These are phyloP conservation scores for Xylaria arbuscula DNA, from an alignment of 2,329 filamentous ascomycete species.

Conservation along the genomic window DNA sequence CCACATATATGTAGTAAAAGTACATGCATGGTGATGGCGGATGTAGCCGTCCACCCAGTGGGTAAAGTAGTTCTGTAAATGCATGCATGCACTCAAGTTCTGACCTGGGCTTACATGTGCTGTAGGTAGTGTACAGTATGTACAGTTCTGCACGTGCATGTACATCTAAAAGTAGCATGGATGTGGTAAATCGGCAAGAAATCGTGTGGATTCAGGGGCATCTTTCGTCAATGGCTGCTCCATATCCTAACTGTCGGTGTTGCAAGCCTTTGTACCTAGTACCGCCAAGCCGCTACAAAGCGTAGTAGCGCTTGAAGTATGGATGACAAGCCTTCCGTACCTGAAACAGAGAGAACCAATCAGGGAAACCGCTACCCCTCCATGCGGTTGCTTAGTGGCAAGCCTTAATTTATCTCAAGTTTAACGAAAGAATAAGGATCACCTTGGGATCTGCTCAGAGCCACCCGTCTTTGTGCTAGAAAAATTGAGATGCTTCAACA, in stretches of 20 bases:
- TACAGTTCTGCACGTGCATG: neutral
- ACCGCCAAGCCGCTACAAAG: neutral
- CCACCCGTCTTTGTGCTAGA: neutral
- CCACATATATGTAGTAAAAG: neutral
- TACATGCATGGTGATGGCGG: slow-evolving; percentile 9
- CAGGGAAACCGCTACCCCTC: slow-evolving; percentile 12
- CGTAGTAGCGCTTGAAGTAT: slow-evolving; percentile 6
- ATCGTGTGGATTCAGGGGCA: slow-evolving; percentile 31
- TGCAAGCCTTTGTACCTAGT: slow-evolving; percentile 17
- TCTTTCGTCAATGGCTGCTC: slow-evolving; percentile 34
- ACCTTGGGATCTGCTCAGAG: slow-evolving; percentile 17
- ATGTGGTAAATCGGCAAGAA: slow-evolving; percentile 17
- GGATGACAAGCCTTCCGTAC: slow-evolving; percentile 11
- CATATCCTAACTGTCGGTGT: slow-evolving; percentile 27
- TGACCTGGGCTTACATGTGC: too few species aligned
- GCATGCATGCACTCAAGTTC: neutral
- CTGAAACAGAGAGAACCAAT: slow-evolving; percentile 36
- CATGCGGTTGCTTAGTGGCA: slow-evolving; percentile 28
- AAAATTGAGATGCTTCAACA: slow-evolving; percentile 1
- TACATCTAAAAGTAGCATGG: slow-evolving; percentile 18
- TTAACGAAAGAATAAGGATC: slow-evolving; percentile 26
- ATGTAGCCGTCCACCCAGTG: too few species aligned
- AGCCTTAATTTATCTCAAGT: slow-evolving; percentile 43
- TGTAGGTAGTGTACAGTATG: neutral
- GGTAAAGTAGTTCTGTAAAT: too few species aligned